Base-by-base conservation (phyloP, 176 grass and related monocot species). In the Pontederia paniculata region DNA sequence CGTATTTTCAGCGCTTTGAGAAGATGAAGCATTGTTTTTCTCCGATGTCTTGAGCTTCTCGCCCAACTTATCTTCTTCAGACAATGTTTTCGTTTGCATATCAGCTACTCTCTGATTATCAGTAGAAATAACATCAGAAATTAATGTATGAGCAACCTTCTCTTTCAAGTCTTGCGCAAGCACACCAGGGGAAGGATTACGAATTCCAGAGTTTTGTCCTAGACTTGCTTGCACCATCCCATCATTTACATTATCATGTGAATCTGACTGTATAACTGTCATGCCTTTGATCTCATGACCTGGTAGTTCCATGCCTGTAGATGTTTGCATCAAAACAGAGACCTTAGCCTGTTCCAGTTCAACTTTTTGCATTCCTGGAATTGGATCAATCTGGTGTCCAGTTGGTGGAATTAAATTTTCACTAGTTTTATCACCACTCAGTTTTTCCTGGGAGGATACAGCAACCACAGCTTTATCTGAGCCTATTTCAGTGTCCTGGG, bases 131-230 rank as follows among this genome's bases (percentile, higher is more conserved):
- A 8, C 42, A 12, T 47, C 9, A 17, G 17, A 37, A 37, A 37
- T 37, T 2, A 37, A 37, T 6, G 7, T 6, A 37, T 2, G 28
- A 64, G 21, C 14, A 16, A 6, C 25, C 9, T 86, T 57, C 48
- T 67, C 70, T 55, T 70, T 70, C 22, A 68, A 67, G 55, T 58
- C 76, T 70, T 78, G 85, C 50, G 81, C 57, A 76, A 68, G 9
- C n/a, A 16, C 57, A 48, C 74, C 72, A 76, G 82, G 62, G 50
- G 63, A 17, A 62, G 73, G 67, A 45, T 63, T 63, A 74, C 66
- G 49, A 60, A 65, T 43, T 48, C 54, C 50, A 80, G 52, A 12
- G 23, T 63, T 51, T 12, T 63, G 69, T 17, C 43, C 73, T 61
- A 56, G 63, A 50, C 65, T 65, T 37, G 44, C 69, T 45, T 74